Base-by-base conservation (phyloP, 2,329 filamentous ascomycete species). In the Gaeumannomyces tritici region DNA sequence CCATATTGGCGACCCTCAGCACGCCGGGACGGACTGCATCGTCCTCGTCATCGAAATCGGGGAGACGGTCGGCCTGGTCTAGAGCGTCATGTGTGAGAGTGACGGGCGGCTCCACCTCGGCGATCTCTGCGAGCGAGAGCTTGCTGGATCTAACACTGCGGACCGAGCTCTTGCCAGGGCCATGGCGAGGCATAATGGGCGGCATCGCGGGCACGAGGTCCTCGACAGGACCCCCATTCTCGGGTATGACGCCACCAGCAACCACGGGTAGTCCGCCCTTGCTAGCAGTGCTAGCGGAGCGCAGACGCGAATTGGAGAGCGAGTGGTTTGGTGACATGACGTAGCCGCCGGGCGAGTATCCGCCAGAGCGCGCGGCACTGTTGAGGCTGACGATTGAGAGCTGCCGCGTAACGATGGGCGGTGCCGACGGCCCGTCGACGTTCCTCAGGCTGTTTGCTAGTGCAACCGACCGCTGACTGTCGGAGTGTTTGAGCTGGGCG, bases 331-430 rank as follows among this genome's bases (percentile, higher is more conserved):
- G 87, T 55, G 87, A 89, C 74, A 88, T 85, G 65, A 90, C 76
- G 73, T 84, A 89, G 26, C 80, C 87, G 51, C 78, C 83, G 1
- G 88, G 87, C 28, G 87, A 89, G 73, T 89, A 90, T 33, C 87
- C 88, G 31, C 88, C 87, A 71, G 84, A 82, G 59, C 88, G 80
- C 15, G 88, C 88, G 35, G 83, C 79, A 65, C 74, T 84, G 70
- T 90, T 90, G 47, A 86, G 82, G 62, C 89, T 87, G 61, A 90
- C 79, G 64, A 90, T 89, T n/a, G 88, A 89, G 66, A 77, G 80
- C 42, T 72, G 70, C 21, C 71, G 66, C 54, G 71, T 71, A 55
- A 67, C 64, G 29, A 69, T 68, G 56, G 65, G 70, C 61, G 55
- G 61, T 67, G 64, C 63, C 67, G 58, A 60, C 74, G 72, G 33